Base-by-base conservation (phyloP, 2,329 filamentous ascomycete species). In the Fusarium sp. region DNA sequence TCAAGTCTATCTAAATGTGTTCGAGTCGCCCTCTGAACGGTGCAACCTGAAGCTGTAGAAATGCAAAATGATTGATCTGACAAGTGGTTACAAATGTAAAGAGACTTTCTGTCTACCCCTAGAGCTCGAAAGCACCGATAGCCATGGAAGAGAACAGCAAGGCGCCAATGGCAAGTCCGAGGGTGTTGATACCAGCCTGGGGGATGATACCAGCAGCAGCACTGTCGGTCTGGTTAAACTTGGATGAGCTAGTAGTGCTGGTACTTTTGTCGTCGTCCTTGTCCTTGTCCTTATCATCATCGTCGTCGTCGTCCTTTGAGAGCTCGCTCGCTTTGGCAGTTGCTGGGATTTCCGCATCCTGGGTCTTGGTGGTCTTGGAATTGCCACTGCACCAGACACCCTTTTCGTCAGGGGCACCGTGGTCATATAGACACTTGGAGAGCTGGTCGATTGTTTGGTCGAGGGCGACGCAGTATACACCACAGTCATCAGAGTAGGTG, bases 401-500 rank as follows among this genome's bases (percentile, higher is more conserved):
- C 11, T 67, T 62, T 3, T 31, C 28, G 28, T 50, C 76, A 70
- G 28, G 72, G 65, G 80, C 80, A 33, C 82, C 82, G 47, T 82
- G 71, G 33, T 75, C 67, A 46, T 68, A 76, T 14, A 86, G 74
- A 65, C 84, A 87, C 26, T 70, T 43, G 15, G 66, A 52, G 28
- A 79, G 74, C 34, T 78, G 69, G 52, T 51, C 72, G 57, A 74
- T 66, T 44, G 70, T 76, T 76, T 79, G 69, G 67, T 69, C 77
- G 24, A 76, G 43, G 51, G 77, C 76, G 7, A 76, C 80, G 69
- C 84, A 87, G 82, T 86, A 87, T 61, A 85, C 70, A 17, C 82
- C 83, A 77, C 85, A 87, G 72, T 80, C 76, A 73, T 80, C 70
- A 70, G 82, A 77, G 80, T 85, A 86, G 66, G 76, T 76, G 49